Evolutionary conservation across 345 rosid species (phyloP).

Genomic region (Crucihimalaya himalaica): DNA sequence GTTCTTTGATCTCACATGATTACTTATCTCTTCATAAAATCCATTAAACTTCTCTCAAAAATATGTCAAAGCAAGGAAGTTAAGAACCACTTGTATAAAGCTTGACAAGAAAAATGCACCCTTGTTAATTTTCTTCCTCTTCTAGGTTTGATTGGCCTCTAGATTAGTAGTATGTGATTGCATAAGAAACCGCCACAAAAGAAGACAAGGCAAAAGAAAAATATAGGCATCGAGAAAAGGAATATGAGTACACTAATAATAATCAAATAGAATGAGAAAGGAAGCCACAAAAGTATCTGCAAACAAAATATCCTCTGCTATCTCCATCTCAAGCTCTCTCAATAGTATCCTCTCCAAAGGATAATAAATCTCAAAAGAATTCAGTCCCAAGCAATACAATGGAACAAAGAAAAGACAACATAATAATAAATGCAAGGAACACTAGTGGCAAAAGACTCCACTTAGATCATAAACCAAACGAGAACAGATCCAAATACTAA

Average conservation of each 20-base stretch:
- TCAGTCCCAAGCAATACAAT: slow-evolving; percentile 42
- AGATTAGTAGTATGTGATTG: not conserved
- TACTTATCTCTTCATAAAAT: no score
- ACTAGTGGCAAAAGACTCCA: not conserved
- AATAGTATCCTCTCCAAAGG: slow-evolving; percentile 32
- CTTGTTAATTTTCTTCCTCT: no score
- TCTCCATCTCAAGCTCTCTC: slow-evolving; percentile 35
- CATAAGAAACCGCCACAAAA: not conserved
- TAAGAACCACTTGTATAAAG: no score
- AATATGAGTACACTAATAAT: slow-evolving; percentile 29
- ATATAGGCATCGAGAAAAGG: not conserved
- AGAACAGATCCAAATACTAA: slow-evolving; percentile 43
- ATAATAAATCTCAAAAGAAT: slow-evolving; percentile 41
- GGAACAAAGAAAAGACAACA: slow-evolving; percentile 33
- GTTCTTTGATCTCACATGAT: no score
- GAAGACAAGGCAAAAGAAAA: not conserved
- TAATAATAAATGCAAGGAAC: slow-evolving; percentile 27
- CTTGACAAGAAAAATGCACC: no score
- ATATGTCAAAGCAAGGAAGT: no score
- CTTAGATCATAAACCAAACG: slow-evolving; percentile 40
- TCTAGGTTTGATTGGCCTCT: not conserved
- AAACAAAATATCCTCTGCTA: slow-evolving; percentile 29
- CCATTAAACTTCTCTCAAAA: no score
- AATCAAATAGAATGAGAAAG: slow-evolving; percentile 32
- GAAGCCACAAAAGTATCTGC: slow-evolving; percentile 32